Evolutionary conservation across 208 protist genomes (phyloP), one percentile per base, ranked within the genome.

Genomic region (Crithidia bombi): DNA sequence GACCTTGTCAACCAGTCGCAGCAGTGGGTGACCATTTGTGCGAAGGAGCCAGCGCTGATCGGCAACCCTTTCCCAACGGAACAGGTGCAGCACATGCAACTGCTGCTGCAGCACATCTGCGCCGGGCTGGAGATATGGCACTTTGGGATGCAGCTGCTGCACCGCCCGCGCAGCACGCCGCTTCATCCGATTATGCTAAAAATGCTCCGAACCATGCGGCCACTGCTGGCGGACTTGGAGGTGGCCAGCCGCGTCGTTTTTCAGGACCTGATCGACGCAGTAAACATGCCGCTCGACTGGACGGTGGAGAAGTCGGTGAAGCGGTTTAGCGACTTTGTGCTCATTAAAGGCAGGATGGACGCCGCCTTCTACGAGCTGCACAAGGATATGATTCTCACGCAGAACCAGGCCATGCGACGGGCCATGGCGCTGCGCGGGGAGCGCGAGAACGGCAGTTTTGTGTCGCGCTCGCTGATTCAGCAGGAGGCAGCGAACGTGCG

Each of bases 251-350:
- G 70, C 28, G 49, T 67, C n/a, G 73, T 83, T 28, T 85, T 90
- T 59, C 85, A 90, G 65, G 81, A 87, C 58, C 66, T 90, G 41
- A 86, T 90, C 33, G 69, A 90, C 63, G 68, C 81, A 9, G 63
- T 87, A 17, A 54, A 82, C 41, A 47, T 58, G 41, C 73, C 76
- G 33, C 64, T 43, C 3, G 67, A 47, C 28, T 85, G 79, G 75
- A 70, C 79, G 23, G 63, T 73, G 55, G 65, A 72, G 30, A 38
- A 68, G 19, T 71, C 79, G 36, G 41, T 73, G 35, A 61, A 44
- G 12, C 74, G 86, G 54, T 80, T 85, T 57, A 86, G 69, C 57
- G 70, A 78, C 51, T 78, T 90, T 23, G 72, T 81, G 51, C 38
- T 69, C 26, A 70, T 90, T 36, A 84, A 82, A 35, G 64, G 46